Evolutionary conservation across 345 rosid species (phyloP), one percentile per base, ranked within the genome.

Genomic region (Euphorbia lathyris): DNA sequence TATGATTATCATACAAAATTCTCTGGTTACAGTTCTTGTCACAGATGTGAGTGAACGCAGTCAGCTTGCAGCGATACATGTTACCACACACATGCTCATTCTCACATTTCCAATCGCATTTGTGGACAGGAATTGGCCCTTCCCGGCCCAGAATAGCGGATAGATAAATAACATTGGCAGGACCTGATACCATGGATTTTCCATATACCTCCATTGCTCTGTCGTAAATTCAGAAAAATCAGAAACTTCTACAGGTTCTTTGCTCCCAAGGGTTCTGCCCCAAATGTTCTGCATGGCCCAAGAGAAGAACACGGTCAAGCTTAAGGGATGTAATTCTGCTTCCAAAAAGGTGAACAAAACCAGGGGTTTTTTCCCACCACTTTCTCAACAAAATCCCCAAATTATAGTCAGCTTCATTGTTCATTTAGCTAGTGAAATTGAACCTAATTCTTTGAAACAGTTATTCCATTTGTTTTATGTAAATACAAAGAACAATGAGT

Each of bases 21-120:
- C 97, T 58, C 96, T 92, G 99, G 85, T 95, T 77, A 84, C 99
- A 95, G 76, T 95, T 92, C 93, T 92, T 92, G 97, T 95, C 99
- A 77, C 99, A 95, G 81, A 95, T 90, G 83, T 95, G 97, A 65
- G 97, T 90, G 50, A 90, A 77, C 19, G 92, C 96, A 27, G 97
- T 95, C 82, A 92, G 83, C 83, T 88, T 92, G 89, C 99, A 90
- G 77, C 83, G 89, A 76, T 84, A 90, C 92, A 95, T 88, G 82
- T 95, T 95, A 72, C 96, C 99, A 67, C 90, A 85, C 11, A 92
- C 86, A 74, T 76, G 91, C 19, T 95, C 99, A 71, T 90, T 95
- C 76, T 85, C 79, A 77, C 99, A 95, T 82, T 95, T 92, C 92
- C 96, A 84, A 60, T 88, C 88, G 71, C 99, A 95, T 72, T 90